Base-by-base conservation (phyloP, 805 yeast species). In the Starmera amethionina region DNA sequence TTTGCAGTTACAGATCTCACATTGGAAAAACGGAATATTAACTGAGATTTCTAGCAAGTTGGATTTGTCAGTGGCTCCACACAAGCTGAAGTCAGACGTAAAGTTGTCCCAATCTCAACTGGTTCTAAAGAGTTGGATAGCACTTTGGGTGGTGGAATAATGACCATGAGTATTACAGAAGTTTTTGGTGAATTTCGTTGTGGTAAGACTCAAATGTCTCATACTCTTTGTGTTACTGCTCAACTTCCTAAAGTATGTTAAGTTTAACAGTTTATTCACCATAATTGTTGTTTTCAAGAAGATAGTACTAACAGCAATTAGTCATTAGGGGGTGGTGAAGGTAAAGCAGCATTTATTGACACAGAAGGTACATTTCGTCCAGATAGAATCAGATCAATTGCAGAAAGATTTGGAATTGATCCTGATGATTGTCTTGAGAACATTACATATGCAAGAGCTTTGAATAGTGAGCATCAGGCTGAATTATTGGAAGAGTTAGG, bases 361-460 rank as follows among this genome's bases (percentile, higher is more conserved):
- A 82, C 90, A 0, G 90, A 83, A 54, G 90, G 90, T 5, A 82
- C 90, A 1, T 82, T 82, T 47, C 70, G 90, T 42, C 90, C 90
- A 3, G 86, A 79, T 44, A 62, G 80, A 54, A 70, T 75, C 39
- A 62, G 59, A 32, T 73, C 79, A 33, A 82, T 83, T 48, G 87
- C 90, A 2, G 75, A 70, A 46, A 62, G 85, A 42, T 82, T 75
- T 56, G 82, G 77, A 0, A 67, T 82, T 43, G 84, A 82, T 49
- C 77, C 85, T 1, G 81, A 77, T 45, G 74, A 75, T 31, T 78
- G 86, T 45, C 62, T 81, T 39, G 86, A 77, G 48, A 82, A 78
- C 48, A 80, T 82, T 30, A 78, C 84, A 1, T 82, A 82, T 50
- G 89, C 86, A 0, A 62, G 90, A 41, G 88, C 88, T 2, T 66